These are phyloP conservation scores for Venturia nashicola DNA, from an alignment of 2,329 filamentous ascomycete species.

Conservation along the genomic window DNA sequence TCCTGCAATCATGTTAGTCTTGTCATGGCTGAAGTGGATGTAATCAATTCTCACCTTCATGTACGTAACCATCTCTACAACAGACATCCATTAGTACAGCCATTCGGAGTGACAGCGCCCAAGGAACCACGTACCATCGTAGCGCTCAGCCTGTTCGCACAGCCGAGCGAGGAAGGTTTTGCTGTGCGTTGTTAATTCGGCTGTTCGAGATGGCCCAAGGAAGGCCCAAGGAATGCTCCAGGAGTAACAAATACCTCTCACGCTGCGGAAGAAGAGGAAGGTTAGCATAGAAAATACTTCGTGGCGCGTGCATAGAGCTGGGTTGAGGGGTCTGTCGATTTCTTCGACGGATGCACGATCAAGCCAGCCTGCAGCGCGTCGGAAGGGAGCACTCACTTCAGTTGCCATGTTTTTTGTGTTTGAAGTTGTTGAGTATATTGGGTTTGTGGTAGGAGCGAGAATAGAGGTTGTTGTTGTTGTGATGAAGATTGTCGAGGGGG, in stretches of 20 bases:
- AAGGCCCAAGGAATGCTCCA: neutral
- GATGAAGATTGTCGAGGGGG: neutral
- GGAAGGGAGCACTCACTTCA: conserved; percentile 2
- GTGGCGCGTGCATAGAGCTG: neutral
- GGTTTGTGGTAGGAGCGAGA: neutral
- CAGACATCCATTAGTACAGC: conserved; percentile 13
- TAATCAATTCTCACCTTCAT: conserved; percentile 62
- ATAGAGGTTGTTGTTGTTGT: neutral
- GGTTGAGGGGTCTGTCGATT: neutral
- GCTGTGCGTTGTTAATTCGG: conserved; percentile 38
- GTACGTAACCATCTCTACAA: conserved; percentile 85
- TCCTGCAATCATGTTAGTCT: conserved; percentile 45
- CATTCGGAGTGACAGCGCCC: conserved; percentile 11
- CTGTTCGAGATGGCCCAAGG: conserved; percentile 6
- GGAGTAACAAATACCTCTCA: conserved; percentile 31
- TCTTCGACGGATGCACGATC: neutral
- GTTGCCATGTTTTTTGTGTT: neutral
- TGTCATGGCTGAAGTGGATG: conserved; percentile 8
- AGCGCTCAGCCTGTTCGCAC: conserved; percentile 99
- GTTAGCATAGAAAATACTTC: conserved; percentile 19
- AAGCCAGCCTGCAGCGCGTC: neutral
- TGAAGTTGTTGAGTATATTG: neutral
- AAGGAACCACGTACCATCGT: conserved; percentile 56
- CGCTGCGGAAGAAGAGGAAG: conserved; percentile 25
- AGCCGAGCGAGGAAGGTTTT: conserved; percentile 99